Conservation (phyloP, 169 alveolate species). For the Amoebophrya sp. region DNA sequence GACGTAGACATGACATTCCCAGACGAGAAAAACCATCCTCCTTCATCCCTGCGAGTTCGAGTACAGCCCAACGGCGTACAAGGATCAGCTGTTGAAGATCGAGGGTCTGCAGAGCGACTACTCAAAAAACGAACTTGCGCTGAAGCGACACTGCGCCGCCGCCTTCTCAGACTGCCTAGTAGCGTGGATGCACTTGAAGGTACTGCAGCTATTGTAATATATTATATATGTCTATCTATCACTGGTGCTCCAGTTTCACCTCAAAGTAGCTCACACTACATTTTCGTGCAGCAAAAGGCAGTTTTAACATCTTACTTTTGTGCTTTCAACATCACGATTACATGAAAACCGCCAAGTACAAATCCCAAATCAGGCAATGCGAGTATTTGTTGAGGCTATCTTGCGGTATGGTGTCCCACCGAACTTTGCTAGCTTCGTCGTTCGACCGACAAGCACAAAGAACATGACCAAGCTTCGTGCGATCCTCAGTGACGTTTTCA, state of each 20-base stretch:
- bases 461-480: conserved; percentile 50
- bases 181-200: conserved; percentile 66
- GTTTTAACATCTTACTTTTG: no score
- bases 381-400: conserved; percentile 71
- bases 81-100: conserved; percentile 44
- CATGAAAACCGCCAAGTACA: neutral
- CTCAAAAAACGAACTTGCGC: neutral
- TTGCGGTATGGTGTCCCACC: conserved; percentile 75
- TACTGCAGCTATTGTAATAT: no score
- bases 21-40: no score
- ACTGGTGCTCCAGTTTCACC: no score
- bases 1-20: no score
- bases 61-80: conserved; percentile 56
- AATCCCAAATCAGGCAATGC: conserved; percentile 52
- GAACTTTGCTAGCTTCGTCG: conserved; percentile 57
- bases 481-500: conserved; percentile 49
- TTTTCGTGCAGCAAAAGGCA: no score
- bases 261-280: no score
- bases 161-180: conserved; percentile 66
- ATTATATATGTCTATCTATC: no score
- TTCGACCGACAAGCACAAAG: conserved; percentile 48
- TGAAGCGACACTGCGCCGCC: conserved; percentile 58
- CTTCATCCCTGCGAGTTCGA: conserved; percentile 60
- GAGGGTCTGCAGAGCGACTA: neutral
- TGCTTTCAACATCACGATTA: no score